Conservation (phyloP, 2,329 filamentous ascomycete species). For the Sporothrix luriei region DNA sequence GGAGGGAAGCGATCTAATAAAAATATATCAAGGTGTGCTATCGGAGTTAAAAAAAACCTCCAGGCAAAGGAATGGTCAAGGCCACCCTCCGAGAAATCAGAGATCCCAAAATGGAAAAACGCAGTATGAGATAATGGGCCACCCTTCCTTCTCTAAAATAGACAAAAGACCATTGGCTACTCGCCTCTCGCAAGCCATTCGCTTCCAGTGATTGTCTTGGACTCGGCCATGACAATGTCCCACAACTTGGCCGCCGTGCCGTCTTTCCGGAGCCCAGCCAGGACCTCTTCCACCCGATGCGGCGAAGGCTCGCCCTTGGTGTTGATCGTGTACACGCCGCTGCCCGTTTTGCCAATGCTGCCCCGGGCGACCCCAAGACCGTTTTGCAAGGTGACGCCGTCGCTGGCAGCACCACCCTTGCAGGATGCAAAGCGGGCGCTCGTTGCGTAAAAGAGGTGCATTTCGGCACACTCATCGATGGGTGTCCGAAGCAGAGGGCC, state of each 20-base stretch:
- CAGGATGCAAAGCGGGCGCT: constrained; percentile 42
- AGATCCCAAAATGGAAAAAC: background rate
- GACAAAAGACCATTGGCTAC: background rate
- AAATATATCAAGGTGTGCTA: too few species aligned
- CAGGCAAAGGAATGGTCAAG: too few species aligned
- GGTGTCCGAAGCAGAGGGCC: constrained; percentile 35
- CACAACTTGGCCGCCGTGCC: constrained; percentile 42
- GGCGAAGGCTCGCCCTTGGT: constrained; percentile 37
- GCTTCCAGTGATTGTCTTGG: constrained; percentile 37
- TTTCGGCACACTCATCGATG: constrained; percentile 43
- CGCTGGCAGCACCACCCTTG: background rate
- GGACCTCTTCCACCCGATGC: constrained; percentile 38
- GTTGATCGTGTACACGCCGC: constrained; percentile 48
- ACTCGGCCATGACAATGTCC: constrained; percentile 38
- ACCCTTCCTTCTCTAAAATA: too few species aligned
- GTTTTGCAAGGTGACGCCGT: constrained; percentile 37
- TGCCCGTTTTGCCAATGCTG: constrained; percentile 42
- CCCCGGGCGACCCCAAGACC: constrained; percentile 40
- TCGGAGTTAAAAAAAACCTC: too few species aligned
- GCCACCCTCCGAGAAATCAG: background rate
- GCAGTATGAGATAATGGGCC: too few species aligned
- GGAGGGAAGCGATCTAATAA: too few species aligned
- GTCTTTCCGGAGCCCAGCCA: constrained; percentile 41
- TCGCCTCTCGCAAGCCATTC: background rate
- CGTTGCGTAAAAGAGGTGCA: constrained; percentile 46